Base-by-base conservation (phyloP, 129 eudicot genomes). In the Lactuca saligna region DNA sequence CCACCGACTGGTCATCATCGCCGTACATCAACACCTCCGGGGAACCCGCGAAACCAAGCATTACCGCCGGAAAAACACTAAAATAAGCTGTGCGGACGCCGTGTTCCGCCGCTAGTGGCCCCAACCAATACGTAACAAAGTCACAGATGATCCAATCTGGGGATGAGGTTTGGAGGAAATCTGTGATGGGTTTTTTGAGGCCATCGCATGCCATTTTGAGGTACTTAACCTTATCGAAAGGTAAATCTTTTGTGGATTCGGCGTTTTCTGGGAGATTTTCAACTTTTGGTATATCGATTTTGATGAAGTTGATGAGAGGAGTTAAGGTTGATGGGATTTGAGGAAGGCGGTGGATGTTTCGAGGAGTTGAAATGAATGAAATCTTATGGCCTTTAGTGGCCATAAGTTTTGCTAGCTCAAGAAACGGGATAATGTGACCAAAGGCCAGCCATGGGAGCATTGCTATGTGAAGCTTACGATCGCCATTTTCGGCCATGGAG, bases 151-250 rank as follows among this genome's bases (percentile, higher is more conserved):
- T 35, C 77, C 82, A 78, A 33, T 78, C 56, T 16, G 82, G 82
- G 2, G 73, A 57, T 49, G 71, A 20, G 41, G 68, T 16, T 65
- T 57, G 14, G 38, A 78, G 67, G 42, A 77, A 70, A 49, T 55
- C 20, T 0, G 56, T 4, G 6, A 80, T 4, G 32, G 79, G 78
- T 1, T 20, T 0, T 50, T 53, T 34, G 31, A 83, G 71, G 0
- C 16, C 50, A 15, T 83, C 88, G 4, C 58, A 73, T 3, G 88
- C 85, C 20, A 57, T 57, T 25, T 77, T 83, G 6, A 83, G 76
- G 68, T 62, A 57, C 58, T 51, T 61, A 17, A 79, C 75, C 20
- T 71, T 44, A n/a, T 71, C 5, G 8, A 17, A 25, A 15, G 76
- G 76, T 13, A 83, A 6, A 29, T 79, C 82, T 1, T 15, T 61